A percentile compares a stretch with the other conserved stretches of the same genome.
These are phyloP conservation scores for Melampsora americana DNA, from an alignment of 1,284 basidiomycete species.

Conservation along the genomic window DNA sequence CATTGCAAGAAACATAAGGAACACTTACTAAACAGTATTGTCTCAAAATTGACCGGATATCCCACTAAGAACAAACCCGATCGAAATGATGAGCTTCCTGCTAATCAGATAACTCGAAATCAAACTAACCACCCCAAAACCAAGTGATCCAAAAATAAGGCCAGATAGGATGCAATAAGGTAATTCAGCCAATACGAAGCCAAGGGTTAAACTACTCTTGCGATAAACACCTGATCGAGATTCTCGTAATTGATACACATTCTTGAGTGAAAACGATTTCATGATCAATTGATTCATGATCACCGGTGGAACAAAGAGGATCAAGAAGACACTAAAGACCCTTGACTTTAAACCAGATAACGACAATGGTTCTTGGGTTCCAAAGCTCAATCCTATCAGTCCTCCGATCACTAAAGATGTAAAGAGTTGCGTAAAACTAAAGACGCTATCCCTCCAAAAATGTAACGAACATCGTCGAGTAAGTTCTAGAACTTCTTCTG, in stretches of 20 bases:
- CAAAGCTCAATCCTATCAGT: constrained; percentile 35
- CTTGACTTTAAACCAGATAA: constrained; percentile 32
- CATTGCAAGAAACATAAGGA: too few species aligned
- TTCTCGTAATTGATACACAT: constrained; percentile 48
- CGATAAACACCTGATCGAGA: constrained; percentile 29
- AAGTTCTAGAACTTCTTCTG: constrained; percentile 24
- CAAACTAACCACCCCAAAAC: constrained; percentile 33
- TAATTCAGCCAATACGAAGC: constrained; percentile 35
- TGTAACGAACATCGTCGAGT: constrained; percentile 37
- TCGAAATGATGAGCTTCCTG: too few species aligned
- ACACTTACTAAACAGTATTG: constrained; percentile 41
- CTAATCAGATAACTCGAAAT: too few species aligned
- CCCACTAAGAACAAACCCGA: constrained; percentile 30
- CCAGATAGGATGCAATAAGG: constrained; percentile 31
- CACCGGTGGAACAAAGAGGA: constrained; percentile 47
- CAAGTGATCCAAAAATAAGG: constrained; percentile 40
- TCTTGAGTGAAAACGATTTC: constrained; percentile 47
- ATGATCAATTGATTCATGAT: constrained; percentile 47
- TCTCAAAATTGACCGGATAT: constrained; percentile 22
- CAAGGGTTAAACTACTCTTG: constrained; percentile 15
- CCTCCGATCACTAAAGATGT: constrained; percentile 22
- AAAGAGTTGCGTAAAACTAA: constrained; percentile 37
- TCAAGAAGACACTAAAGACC: constrained; percentile 40
- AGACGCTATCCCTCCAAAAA: constrained; percentile 42
- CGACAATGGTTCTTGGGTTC: constrained; percentile 17